Conservation (phyloP, 2,329 filamentous ascomycete species). For the Diaporthe velutina region DNA sequence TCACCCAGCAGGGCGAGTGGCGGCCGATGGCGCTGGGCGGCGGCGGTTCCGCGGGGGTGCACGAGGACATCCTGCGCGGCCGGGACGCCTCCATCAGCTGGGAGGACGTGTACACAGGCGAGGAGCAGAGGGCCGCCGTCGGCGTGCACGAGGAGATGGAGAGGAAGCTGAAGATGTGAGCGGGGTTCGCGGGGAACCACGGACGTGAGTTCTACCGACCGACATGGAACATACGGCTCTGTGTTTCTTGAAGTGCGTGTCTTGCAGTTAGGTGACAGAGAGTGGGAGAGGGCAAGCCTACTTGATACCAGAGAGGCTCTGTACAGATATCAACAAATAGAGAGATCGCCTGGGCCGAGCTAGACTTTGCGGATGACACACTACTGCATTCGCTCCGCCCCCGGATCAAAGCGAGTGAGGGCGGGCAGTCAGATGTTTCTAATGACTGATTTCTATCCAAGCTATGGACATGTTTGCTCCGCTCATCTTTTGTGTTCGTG, state of each 20-base stretch:
- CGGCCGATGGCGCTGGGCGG: slow-evolving; percentile 78
- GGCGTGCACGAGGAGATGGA: slow-evolving; percentile 95
- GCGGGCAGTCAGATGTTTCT: slow-evolving; percentile 17
- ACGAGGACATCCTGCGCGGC: slow-evolving; percentile 90
- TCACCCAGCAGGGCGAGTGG: slow-evolving; percentile 85
- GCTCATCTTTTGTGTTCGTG: slow-evolving; percentile 33
- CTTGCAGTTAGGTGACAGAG: no score
- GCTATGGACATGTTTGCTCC: slow-evolving; percentile 38
- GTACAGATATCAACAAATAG: slow-evolving; percentile 34
- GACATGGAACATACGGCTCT: background rate
- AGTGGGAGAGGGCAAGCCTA: background rate
- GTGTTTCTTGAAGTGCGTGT: background rate
- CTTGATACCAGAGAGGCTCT: background rate
- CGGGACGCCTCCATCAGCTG: slow-evolving; percentile 83
- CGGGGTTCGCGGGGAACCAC: background rate
- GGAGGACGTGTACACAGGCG: slow-evolving; percentile 93
- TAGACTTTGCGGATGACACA: slow-evolving; percentile 30
- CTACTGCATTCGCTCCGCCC: background rate
- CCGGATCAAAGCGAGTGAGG: background rate
- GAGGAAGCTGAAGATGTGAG: slow-evolving; percentile 84
- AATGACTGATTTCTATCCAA: slow-evolving; percentile 40
- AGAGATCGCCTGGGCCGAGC: background rate
- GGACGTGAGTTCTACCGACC: background rate
- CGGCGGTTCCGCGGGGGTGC: slow-evolving; percentile 72
- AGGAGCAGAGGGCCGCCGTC: slow-evolving; percentile 77